Conservation (phyloP, 2,329 filamentous ascomycete genomes). For the Aspergillus eucalypticola region DNA sequence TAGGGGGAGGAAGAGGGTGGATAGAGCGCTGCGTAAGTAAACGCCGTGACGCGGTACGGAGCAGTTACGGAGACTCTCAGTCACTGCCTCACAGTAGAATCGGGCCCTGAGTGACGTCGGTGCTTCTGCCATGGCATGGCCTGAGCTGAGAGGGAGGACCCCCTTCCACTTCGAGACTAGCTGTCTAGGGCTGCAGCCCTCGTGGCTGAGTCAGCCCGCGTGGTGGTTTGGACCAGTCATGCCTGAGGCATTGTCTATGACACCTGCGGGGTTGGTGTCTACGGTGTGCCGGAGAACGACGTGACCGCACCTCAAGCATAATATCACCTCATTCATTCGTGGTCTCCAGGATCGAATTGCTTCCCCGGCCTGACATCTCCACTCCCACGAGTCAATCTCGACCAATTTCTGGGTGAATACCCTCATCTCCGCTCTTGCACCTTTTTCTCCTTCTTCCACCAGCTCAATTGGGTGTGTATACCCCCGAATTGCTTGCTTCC, state of each 20-base stretch:
- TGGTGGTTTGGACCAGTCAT: constrained; percentile 13
- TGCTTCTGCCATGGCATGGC: constrained; percentile 6
- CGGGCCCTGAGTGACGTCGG: constrained; percentile 31
- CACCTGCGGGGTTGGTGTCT: constrained; percentile 32
- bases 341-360: constrained; percentile 31
- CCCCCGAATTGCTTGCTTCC: constrained; percentile 26
- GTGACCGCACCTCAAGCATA: constrained; percentile 36
- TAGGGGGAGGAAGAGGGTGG: neutral
- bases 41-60: constrained; percentile 13
- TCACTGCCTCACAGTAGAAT: neutral
- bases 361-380: constrained; percentile 33
- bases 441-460: constrained; percentile 20
- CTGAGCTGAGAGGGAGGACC: neutral
- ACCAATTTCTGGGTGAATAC: constrained; percentile 34
- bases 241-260: constrained; percentile 29
- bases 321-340: constrained; percentile 36
- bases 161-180: constrained; percentile 6
- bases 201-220: constrained; percentile 11
- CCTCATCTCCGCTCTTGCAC: constrained; percentile 31
- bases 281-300: constrained; percentile 26
- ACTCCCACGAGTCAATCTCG: constrained; percentile 37
- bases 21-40: constrained; percentile 6
- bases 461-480: constrained; percentile 37
- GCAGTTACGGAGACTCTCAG: neutral
- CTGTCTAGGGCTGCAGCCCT: constrained; percentile 29